Conservation (phyloP, 2,329 filamentous ascomycete genomes). For the Colletotrichum salicis region DNA sequence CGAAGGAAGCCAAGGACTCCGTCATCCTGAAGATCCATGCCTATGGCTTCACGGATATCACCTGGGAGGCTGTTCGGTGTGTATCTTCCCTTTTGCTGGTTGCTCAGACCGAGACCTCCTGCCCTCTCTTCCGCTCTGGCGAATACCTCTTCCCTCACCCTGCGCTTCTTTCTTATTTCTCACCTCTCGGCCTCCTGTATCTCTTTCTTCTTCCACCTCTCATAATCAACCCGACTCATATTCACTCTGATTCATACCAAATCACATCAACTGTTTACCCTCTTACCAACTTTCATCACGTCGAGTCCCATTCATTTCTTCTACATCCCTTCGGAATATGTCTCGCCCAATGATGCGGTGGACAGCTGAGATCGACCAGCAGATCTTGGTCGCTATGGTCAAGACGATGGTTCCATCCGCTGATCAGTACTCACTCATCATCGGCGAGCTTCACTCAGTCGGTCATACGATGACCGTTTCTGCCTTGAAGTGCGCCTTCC, state of each 20-base stretch:
- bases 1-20: constrained; percentile 41
- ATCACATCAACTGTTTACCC: not conserved
- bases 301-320: not conserved
- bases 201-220: constrained; percentile 8
- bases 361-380: constrained; percentile 54
- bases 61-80: constrained; percentile 59
- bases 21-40: constrained; percentile 47
- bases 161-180: not conserved
- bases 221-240: constrained; percentile 10
- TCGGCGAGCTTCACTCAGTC: constrained; percentile 43
- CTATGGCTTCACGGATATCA: constrained; percentile 46
- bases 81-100: constrained; percentile 32
- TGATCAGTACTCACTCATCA: constrained; percentile 49
- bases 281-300: not conserved
- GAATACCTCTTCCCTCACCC: not conserved
- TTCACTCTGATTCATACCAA: constrained; percentile 15
- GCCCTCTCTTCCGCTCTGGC: not conserved
- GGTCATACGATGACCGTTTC: constrained; percentile 54
- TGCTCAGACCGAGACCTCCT: no score
- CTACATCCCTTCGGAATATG: not conserved
- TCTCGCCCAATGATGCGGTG: constrained; percentile 50
- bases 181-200: not conserved
- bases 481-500: constrained; percentile 50
- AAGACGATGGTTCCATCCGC: constrained; percentile 47
- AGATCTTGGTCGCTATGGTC: constrained; percentile 55